Evolutionary conservation across 805 yeast species (phyloP).

Genomic region (Yarrowia phangngaensis): DNA sequence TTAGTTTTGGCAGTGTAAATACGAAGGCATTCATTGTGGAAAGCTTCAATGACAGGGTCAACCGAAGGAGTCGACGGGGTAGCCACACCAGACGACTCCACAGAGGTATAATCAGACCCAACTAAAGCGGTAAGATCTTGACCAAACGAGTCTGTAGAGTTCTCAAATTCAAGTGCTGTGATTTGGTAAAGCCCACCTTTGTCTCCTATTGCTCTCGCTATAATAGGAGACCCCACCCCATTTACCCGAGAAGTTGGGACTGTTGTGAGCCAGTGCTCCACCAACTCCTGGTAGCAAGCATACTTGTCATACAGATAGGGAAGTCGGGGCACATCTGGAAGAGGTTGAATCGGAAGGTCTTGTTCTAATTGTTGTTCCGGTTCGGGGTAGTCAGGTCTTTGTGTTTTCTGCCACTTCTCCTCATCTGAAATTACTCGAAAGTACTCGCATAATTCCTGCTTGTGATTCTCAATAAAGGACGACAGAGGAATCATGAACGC

Average conservation of each 20-base stretch:
- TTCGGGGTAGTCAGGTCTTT: background rate
- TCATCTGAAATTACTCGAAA: constrained; percentile 16
- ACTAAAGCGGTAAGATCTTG: constrained; percentile 16
- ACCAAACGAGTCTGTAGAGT: constrained; percentile 7
- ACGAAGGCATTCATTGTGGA: constrained; percentile 17
- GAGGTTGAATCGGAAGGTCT: constrained; percentile 1
- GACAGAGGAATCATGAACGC: constrained; percentile 29
- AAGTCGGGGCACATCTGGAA: background rate
- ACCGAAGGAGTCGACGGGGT: background rate
- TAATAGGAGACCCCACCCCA: constrained; percentile 18
- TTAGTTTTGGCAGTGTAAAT: constrained; percentile 17
- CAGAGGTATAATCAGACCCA: background rate
- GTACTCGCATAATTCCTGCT: constrained; percentile 2
- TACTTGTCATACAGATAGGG: constrained; percentile 16
- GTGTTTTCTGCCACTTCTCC: constrained; percentile 4
- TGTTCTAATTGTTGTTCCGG: constrained; percentile 9
- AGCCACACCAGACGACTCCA: background rate
- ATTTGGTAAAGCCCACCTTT: constrained; percentile 19
- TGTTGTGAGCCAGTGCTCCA: constrained; percentile 15
- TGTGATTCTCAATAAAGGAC: constrained; percentile 8
- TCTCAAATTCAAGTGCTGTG: constrained; percentile 21
- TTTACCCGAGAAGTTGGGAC: constrained; percentile 12
- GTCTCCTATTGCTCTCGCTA: constrained; percentile 14
- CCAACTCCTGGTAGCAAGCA: constrained; percentile 15
- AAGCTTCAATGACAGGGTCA: constrained; percentile 14